These are phyloP conservation scores for Didymella arachidicola DNA, from an alignment of 2,329 filamentous ascomycete species.

Conservation along the genomic window DNA sequence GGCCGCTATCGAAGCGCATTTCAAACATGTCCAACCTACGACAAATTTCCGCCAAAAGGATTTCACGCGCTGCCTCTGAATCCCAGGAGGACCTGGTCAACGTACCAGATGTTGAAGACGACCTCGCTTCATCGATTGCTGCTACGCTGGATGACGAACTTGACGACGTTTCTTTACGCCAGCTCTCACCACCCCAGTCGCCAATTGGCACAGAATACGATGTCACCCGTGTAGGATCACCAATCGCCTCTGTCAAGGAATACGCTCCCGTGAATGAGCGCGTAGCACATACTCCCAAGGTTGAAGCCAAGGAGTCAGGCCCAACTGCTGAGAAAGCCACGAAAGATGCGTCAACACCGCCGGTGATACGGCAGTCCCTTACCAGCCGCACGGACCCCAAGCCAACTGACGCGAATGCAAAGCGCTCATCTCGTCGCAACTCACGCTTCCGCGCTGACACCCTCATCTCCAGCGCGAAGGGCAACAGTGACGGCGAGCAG, in stretches of 20 bases:
- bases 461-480: slow-evolving; percentile 26
- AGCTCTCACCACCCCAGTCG: slow-evolving; percentile 40
- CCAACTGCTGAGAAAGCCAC: not conserved
- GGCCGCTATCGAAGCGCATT: slow-evolving; percentile 49
- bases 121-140: slow-evolving; percentile 58
- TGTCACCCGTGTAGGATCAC: not conserved
- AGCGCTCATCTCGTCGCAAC: slow-evolving; percentile 21
- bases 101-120: slow-evolving; percentile 47
- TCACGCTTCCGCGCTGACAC: slow-evolving; percentile 34
- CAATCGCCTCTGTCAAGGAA: not conserved
- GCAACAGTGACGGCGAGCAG: slow-evolving; percentile 29
- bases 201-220: slow-evolving; percentile 31
- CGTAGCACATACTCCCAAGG: not conserved
- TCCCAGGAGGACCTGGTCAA: slow-evolving; percentile 51
- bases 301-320: not conserved
- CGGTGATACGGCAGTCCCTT: slow-evolving; percentile 28
- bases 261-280: not conserved
- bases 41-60: slow-evolving; percentile 26
- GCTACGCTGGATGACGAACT: slow-evolving; percentile 67
- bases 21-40: slow-evolving; percentile 45
- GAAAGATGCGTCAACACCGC: slow-evolving; percentile 1
- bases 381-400: slow-evolving; percentile 46
- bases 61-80: slow-evolving; percentile 27
- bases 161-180: slow-evolving; percentile 50
- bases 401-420: slow-evolving; percentile 20